Evolutionary conservation across 2,329 filamentous ascomycete species (phyloP).

Genomic region (Beauveria asiatica): DNA sequence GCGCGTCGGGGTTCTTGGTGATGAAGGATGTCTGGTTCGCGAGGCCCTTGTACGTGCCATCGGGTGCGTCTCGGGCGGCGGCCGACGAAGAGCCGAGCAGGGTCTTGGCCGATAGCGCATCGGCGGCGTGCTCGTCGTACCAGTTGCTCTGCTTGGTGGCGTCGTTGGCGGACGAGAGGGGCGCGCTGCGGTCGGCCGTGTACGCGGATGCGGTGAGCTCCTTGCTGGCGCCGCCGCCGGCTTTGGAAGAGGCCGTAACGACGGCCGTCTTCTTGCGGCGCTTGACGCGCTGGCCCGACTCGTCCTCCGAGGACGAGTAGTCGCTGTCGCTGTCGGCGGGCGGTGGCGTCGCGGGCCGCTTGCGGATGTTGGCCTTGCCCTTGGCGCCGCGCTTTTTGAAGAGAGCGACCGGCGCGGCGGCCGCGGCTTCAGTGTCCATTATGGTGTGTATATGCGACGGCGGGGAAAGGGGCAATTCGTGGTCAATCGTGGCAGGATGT

Average conservation of each 20-base stretch:
- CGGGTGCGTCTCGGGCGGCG: constrained; percentile 22
- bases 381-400: constrained; percentile 86
- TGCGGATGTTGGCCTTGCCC: constrained; percentile 68
- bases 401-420: constrained; percentile 47
- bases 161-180: constrained; percentile 65
- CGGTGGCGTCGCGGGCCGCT: constrained; percentile 71
- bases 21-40: constrained; percentile 68
- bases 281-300: constrained; percentile 70
- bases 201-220: constrained; percentile 45
- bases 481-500: not conserved
- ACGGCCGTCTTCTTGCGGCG: constrained; percentile 60
- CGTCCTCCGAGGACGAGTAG: constrained; percentile 68
- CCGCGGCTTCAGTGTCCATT: constrained; percentile 15
- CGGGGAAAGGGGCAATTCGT: not conserved
- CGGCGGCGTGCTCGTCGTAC: constrained; percentile 66
- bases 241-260: constrained; percentile 56
- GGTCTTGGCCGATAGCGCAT: constrained; percentile 39
- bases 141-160: constrained; percentile 85
- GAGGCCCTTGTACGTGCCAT: constrained; percentile 70
- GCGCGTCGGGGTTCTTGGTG: constrained; percentile 70
- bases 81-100: constrained; percentile 37
- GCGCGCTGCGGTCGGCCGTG: constrained; percentile 51
- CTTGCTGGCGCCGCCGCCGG: constrained; percentile 14
- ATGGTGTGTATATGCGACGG: constrained; percentile 9
- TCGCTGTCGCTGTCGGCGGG: constrained; percentile 55